phyloP scores from a whole-genome alignment of 2,329 filamentous ascomycete species.

The Aschersonia sp. region DNA sequence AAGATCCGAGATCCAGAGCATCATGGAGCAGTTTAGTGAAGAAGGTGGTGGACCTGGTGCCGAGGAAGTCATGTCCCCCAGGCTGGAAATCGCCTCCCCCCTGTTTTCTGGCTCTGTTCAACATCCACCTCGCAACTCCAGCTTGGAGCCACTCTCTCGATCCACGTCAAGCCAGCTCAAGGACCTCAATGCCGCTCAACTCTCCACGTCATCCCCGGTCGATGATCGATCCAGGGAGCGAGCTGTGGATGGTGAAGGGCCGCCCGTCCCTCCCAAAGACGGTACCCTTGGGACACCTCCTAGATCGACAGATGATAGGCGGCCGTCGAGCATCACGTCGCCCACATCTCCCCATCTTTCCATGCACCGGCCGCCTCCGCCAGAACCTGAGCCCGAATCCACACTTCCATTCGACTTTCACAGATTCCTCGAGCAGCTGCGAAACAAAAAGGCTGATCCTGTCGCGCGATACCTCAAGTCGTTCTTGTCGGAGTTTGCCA shows the following conservation, averaged over 20 bases:
- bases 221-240: slow-evolving; percentile 22
- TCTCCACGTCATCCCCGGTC: slow-evolving; percentile 24
- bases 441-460: slow-evolving; percentile 94
- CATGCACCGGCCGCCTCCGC: slow-evolving; percentile 50
- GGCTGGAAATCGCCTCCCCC: slow-evolving; percentile 69
- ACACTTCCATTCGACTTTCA: slow-evolving; percentile 92
- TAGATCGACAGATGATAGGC: slow-evolving; percentile 23
- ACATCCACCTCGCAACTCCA: slow-evolving; percentile 75
- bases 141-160: slow-evolving; percentile 57
- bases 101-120: slow-evolving; percentile 50
- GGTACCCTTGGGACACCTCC: slow-evolving; percentile 26
- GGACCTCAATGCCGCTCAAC: slow-evolving; percentile 27
- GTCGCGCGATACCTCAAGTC: slow-evolving; percentile 92
- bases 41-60: slow-evolving; percentile 54
- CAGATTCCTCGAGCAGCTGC: slow-evolving; percentile 85
- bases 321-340: slow-evolving; percentile 11
- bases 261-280: slow-evolving; percentile 47
- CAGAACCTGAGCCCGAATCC: slow-evolving; percentile 66
- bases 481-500: slow-evolving; percentile 86
- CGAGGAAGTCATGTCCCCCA: slow-evolving; percentile 85
- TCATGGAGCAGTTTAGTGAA: slow-evolving; percentile 91
- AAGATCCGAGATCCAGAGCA: slow-evolving; percentile 81
- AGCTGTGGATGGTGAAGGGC: slow-evolving; percentile 30
- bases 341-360: slow-evolving; percentile 33
- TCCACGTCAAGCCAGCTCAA: slow-evolving; percentile 33